These are phyloP conservation scores for Stephania japonica DNA, from an alignment of 164 flowering plant species.

Conservation along the genomic window DNA sequence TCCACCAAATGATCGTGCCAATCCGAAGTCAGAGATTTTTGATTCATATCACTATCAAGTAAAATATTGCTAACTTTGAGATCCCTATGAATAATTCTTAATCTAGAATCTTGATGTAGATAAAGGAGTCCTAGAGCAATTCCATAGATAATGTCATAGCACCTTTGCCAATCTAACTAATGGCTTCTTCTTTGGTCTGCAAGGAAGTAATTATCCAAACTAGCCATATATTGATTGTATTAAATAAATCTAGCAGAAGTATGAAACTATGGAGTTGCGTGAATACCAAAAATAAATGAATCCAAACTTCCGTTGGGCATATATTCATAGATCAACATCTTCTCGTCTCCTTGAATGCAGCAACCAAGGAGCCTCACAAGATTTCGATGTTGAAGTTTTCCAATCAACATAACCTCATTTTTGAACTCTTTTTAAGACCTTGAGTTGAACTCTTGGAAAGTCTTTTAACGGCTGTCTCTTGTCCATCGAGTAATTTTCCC, in stretches of 20 bases:
- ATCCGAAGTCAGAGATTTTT: constrained; percentile 34
- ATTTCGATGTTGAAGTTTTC: constrained; percentile 7
- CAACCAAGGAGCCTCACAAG: constrained; percentile 4
- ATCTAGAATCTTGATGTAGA: constrained; percentile 10
- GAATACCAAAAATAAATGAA: constrained; percentile 6
- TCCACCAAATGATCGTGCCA: constrained; percentile 23
- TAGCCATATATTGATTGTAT: neutral
- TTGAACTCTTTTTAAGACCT: constrained; percentile 6
- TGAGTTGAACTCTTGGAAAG: constrained; percentile 6
- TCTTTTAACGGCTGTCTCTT: constrained; percentile 7
- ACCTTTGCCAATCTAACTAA: constrained; percentile 4
- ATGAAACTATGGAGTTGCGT: neutral
- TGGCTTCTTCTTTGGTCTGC: constrained; percentile 3
- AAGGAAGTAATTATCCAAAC: neutral
- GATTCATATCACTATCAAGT: constrained; percentile 12
- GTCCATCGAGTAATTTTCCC: neutral
- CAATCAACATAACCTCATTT: constrained; percentile 4
- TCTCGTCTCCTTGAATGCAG: neutral
- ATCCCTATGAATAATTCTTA: constrained; percentile 10
- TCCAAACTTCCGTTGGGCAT: constrained; percentile 4
- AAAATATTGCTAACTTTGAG: constrained; percentile 2
- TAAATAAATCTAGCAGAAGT: neutral
- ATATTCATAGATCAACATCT: constrained; percentile 6
- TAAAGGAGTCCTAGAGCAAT: constrained; percentile 13
- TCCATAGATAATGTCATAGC: neutral